A percentile compares a stretch with the other conserved stretches of the same genome.
Evolutionary conservation across 1,284 basidiomycete genomes (phyloP).

Genomic region (Pseudozyma pruni): DNA sequence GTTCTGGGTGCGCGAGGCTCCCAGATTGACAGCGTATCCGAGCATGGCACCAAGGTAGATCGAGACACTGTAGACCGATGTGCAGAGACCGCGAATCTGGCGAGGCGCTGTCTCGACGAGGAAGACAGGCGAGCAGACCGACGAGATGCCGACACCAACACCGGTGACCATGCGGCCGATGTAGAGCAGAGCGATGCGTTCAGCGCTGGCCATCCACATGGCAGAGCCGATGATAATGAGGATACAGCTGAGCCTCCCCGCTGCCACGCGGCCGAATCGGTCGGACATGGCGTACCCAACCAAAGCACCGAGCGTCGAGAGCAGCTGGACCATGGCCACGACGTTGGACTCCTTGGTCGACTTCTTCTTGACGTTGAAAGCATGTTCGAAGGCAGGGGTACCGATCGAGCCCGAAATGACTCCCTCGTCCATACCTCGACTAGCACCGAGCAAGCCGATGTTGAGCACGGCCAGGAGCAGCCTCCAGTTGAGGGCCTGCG

Average conservation of each 20-base stretch:
- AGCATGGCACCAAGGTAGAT: constrained; percentile 32
- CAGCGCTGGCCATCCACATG: constrained; percentile 25
- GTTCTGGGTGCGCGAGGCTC: constrained; percentile 7
- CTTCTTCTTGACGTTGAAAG: constrained; percentile 28
- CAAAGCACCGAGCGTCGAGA: constrained; percentile 28
- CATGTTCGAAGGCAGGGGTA: constrained; percentile 14
- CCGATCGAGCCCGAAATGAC: constrained; percentile 26
- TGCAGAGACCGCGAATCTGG: constrained; percentile 39
- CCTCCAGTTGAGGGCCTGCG: constrained; percentile 32
- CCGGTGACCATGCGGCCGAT: constrained; percentile 21
- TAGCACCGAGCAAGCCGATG: constrained; percentile 35
- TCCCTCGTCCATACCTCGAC: constrained; percentile 36
- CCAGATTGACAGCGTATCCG: constrained; percentile 27
- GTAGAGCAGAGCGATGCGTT: constrained; percentile 17
- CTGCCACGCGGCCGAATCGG: constrained; percentile 20
- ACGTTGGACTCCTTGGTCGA: constrained; percentile 41
- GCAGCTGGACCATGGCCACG: constrained; percentile 34
- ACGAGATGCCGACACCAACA: constrained; percentile 26
- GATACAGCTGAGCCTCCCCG: constrained; percentile 15
- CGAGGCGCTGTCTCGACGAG: constrained; percentile 28
- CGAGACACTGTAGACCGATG: constrained; percentile 24
- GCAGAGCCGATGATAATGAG: constrained; percentile 27
- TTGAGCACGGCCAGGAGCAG: constrained; percentile 23
- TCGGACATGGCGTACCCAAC: constrained; percentile 22
- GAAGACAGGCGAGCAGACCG: constrained; percentile 30